Evolutionary conservation across 1,139 yeast species (phyloP).

Genomic region (Yamadazyma triangularis): DNA sequence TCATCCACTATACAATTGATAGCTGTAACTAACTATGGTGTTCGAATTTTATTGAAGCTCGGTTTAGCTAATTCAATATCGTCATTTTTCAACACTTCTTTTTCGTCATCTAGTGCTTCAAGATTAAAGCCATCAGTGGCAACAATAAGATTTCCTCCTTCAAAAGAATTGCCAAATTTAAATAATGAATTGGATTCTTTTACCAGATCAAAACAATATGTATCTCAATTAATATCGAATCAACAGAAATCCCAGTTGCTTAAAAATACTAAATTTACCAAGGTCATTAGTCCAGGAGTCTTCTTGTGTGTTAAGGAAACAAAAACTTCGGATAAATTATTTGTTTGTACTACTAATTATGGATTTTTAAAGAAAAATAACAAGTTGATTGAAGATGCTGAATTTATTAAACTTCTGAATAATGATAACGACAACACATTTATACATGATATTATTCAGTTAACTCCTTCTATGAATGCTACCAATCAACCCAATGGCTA

Average conservation of each 20-base stretch:
- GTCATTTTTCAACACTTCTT: conserved; percentile 23
- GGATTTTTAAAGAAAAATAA: conserved; percentile 72
- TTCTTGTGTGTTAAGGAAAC: conserved; percentile 52
- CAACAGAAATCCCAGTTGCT: conserved; percentile 46
- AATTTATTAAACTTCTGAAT: conserved; percentile 43
- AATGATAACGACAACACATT: conserved; percentile 26
- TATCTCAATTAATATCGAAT: conserved; percentile 36
- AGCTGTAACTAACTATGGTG: conserved; percentile 84
- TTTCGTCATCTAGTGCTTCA: conserved; percentile 17
- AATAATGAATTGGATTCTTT: conserved; percentile 46
- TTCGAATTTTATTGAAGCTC: conserved; percentile 64
- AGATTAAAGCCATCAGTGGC: conserved; percentile 38
- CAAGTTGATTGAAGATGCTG: conserved; percentile 77
- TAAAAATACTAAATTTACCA: conserved; percentile 42
- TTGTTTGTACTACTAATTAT: conserved; percentile 78
- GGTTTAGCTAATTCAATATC: conserved; percentile 30
- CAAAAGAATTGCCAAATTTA: conserved; percentile 55
- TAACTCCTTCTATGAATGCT: conserved; percentile 69
- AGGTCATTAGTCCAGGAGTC: conserved; percentile 78
- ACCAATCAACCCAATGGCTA: conserved; percentile 73
- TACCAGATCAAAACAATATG: conserved; percentile 40
- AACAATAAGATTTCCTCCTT: conserved; percentile 72
- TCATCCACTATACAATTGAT: conserved; percentile 70
- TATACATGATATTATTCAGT: conserved; percentile 68
- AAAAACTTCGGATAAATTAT: conserved; percentile 48